phyloP scores from a whole-genome alignment of 345 rosid genomes.

The Aethionema arabicum region DNA sequence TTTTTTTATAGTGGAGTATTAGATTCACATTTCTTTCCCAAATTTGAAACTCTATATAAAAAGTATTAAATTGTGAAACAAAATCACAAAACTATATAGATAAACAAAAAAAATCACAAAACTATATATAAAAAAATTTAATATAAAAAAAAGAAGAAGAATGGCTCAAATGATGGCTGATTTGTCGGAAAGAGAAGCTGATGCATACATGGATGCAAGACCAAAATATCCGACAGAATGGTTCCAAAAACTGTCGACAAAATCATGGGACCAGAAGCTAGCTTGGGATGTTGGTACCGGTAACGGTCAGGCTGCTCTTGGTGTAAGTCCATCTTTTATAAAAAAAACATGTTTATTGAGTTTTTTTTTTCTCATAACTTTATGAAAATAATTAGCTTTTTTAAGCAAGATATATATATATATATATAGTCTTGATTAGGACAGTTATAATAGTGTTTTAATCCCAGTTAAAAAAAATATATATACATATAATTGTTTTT shows the following conservation, averaged over 20 bases:
- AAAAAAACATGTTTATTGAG: no score
- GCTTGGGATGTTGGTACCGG: conserved; percentile 41
- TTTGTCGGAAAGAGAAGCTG: conserved; percentile 23
- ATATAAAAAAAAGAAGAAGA: not conserved
- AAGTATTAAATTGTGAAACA: not conserved
- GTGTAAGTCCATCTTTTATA: conserved; percentile 12
- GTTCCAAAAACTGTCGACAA: conserved; percentile 25
- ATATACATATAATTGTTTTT: no score
- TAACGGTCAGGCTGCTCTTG: conserved; percentile 37
- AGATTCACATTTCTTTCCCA: not conserved
- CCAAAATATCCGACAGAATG: conserved; percentile 32
- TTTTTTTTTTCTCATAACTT: no score
- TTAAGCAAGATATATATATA: no score
- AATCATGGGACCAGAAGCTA: conserved; percentile 24
- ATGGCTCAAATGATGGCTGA: conserved; percentile 35
- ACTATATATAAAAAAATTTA: not conserved
- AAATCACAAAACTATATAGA: conserved; percentile 1
- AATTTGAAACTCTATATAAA: conserved; percentile 8
- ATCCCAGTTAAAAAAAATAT: no score
- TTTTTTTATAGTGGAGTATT: conserved; percentile 4
- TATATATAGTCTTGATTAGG: no score
- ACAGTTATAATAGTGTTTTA: no score
- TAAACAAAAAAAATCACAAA: conserved; percentile 12
- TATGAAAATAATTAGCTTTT: no score
- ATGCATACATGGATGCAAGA: conserved; percentile 33